Evolutionary conservation across 768 basidiomycete genomes (phyloP).

Genomic region (Tricholoma saponaceum): DNA sequence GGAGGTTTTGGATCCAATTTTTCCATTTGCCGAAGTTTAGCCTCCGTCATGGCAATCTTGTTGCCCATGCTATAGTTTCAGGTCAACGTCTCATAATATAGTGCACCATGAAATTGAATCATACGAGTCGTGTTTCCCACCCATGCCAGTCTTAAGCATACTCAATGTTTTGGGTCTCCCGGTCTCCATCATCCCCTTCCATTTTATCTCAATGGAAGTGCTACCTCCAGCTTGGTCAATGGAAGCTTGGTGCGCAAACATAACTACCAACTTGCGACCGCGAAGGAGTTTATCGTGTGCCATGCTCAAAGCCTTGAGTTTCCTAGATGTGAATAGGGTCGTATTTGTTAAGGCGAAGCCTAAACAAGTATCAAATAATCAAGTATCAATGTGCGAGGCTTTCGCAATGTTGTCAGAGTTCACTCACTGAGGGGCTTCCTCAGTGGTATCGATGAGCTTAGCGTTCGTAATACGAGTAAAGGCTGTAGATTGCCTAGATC

Average conservation of each 20-base stretch:
- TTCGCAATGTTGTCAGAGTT: too few relatives aligned
- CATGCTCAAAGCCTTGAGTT: conserved; percentile 70
- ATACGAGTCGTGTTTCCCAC: conserved; percentile 49
- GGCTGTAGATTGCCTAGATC: too few relatives aligned
- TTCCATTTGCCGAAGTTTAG: conserved; percentile 84
- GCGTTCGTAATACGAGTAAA: too few relatives aligned
- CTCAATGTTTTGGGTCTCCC: conserved; percentile 83
- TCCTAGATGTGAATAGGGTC: conserved; percentile 53
- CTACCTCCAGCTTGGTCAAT: conserved; percentile 30
- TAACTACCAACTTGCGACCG: conserved; percentile 88
- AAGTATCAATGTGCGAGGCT: too few relatives aligned
- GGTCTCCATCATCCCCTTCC: conserved; percentile 49
- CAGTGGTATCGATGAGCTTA: too few relatives aligned
- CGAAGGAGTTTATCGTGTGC: conserved; percentile 80
- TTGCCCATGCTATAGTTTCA: conserved; percentile 56
- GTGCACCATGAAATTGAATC: conserved; percentile 5
- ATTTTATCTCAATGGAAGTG: conserved; percentile 18
- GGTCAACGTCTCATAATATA: conserved; percentile 1
- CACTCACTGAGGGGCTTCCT: too few relatives aligned
- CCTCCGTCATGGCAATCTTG: conserved; percentile 96
- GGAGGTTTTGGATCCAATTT: conserved; percentile 26
- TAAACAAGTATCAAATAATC: too few relatives aligned
- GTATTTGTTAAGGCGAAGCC: too few relatives aligned
- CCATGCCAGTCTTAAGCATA: conserved; percentile 70
- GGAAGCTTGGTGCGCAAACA: conserved; percentile 85